These are phyloP conservation scores for Saccharomycopsis olivae DNA, from an alignment of 805 yeast species.

Conservation along the genomic window DNA sequence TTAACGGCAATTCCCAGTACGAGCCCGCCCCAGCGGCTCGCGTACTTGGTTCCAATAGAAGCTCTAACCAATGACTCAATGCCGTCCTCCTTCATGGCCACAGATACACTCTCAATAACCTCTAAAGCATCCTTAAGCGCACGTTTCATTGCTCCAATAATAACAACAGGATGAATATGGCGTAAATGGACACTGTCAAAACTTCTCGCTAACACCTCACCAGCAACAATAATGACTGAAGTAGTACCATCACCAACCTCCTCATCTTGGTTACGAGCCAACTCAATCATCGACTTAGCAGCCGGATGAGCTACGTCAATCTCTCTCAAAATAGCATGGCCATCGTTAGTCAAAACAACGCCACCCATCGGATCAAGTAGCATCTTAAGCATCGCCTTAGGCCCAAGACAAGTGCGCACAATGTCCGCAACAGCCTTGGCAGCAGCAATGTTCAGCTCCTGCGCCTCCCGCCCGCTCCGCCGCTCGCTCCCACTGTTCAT, in stretches of 20 bases:
- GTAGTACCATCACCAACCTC: slow-evolving; percentile 94
- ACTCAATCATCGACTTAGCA: slow-evolving; percentile 96
- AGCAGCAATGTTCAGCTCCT: slow-evolving; percentile 91
- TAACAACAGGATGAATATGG: slow-evolving; percentile 93
- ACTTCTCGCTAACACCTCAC: slow-evolving; percentile 91
- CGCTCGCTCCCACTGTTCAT: slow-evolving; percentile 86
- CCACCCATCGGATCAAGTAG: slow-evolving; percentile 91
- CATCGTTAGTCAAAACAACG: slow-evolving; percentile 93
- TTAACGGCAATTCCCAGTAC: slow-evolving; percentile 84
- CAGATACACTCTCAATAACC: slow-evolving; percentile 72
- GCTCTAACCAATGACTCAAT: slow-evolving; percentile 81
- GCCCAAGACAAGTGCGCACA: slow-evolving; percentile 95
- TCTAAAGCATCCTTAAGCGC: slow-evolving; percentile 87
- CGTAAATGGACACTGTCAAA: slow-evolving; percentile 84
- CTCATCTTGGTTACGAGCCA: slow-evolving; percentile 95
- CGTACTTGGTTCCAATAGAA: slow-evolving; percentile 93
- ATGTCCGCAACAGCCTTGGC: slow-evolving; percentile 99
- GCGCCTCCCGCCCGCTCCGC: slow-evolving; percentile 96
- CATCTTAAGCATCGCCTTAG: slow-evolving; percentile 98
- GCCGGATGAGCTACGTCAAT: slow-evolving; percentile 98
- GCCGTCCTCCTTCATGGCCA: slow-evolving; percentile 78
- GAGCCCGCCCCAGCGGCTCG: slow-evolving; percentile 77
- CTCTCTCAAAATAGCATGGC: slow-evolving; percentile 95
- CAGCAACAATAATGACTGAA: slow-evolving; percentile 91
- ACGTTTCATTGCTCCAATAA: slow-evolving; percentile 85